Evolutionary conservation across 192 early-diverging fungal species (phyloP).

Genomic region (Backusella parvicylindrica): DNA sequence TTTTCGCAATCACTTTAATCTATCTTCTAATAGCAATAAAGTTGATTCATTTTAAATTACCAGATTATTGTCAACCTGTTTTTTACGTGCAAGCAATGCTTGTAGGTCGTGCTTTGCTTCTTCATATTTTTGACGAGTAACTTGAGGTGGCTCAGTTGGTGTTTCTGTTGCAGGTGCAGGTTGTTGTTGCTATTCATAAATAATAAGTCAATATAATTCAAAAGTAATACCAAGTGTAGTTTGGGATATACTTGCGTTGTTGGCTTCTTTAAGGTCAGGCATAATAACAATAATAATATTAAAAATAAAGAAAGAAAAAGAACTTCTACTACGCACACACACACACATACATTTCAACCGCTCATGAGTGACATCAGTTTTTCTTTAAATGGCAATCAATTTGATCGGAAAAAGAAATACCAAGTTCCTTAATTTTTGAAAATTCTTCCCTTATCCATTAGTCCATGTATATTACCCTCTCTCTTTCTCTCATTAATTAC

Average conservation of each 20-base stretch:
- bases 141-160: conserved; percentile 24
- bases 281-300: not conserved
- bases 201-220: too few relatives aligned
- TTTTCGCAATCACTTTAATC: conserved; percentile 7
- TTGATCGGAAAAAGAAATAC: not conserved
- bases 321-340: not conserved
- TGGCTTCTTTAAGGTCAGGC: conserved; percentile 4
- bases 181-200: not conserved
- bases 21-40: not conserved
- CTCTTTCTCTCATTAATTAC: not conserved
- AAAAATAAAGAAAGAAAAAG: not conserved
- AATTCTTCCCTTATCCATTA: not conserved
- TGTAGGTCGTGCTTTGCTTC: conserved; percentile 78
- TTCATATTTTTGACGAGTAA: conserved; percentile 50
- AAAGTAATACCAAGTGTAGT: too few relatives aligned
- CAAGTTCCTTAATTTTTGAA: not conserved
- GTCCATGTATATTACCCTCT: not conserved
- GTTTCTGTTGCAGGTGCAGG: not conserved
- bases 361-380: not conserved
- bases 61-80: conserved; percentile 73
- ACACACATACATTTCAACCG: not conserved
- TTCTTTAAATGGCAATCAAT: not conserved
- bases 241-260: not conserved
- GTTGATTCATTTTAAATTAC: conserved; percentile 32
- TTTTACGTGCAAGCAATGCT: conserved; percentile 73